phyloP scores from a whole-genome alignment of 2,329 filamentous ascomycete species.

The Immersiporthe knoxdaviesiana region DNA sequence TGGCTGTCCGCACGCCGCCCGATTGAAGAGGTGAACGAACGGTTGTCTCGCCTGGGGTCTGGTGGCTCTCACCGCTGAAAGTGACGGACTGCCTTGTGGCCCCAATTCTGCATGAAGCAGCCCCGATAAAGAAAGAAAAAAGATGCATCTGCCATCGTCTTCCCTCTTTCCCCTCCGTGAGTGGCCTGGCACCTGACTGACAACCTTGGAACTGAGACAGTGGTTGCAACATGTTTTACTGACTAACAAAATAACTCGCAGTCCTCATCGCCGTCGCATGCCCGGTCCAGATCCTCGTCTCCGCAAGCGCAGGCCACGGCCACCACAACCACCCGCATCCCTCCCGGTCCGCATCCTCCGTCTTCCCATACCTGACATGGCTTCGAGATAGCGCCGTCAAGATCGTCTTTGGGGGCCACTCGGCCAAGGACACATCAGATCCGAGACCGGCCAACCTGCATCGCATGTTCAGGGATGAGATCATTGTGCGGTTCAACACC shows the following conservation, averaged over 20 bases:
- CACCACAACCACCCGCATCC: slow-evolving; percentile 28
- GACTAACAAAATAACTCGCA: not conserved
- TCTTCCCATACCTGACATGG: slow-evolving; percentile 55
- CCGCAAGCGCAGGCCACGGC: slow-evolving; percentile 26
- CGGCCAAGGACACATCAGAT: slow-evolving; percentile 37
- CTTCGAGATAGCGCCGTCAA: slow-evolving; percentile 55
- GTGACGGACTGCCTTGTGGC: slow-evolving; percentile 8
- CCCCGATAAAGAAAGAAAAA: slow-evolving; percentile 18
- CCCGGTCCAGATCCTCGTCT: slow-evolving; percentile 11
- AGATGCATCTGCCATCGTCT: slow-evolving; percentile 24
- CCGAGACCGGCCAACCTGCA: slow-evolving; percentile 32
- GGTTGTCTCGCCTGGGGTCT: not conserved
- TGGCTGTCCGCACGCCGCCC: slow-evolving; percentile 1
- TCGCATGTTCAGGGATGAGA: slow-evolving; percentile 69
- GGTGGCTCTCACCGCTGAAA: not conserved
- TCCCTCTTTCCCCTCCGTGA: slow-evolving; percentile 21
- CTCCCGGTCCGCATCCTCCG: slow-evolving; percentile 24
- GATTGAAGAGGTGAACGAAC: not conserved
- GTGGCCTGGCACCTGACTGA: not conserved
- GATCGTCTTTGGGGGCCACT: slow-evolving; percentile 52
- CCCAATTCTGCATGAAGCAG: slow-evolving; percentile 1
- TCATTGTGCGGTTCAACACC: slow-evolving; percentile 89
- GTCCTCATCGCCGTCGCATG: slow-evolving; percentile 18
- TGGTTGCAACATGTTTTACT: not conserved
- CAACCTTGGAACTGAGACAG: no score